Evolutionary conservation across 1,139 yeast genomes (phyloP), one percentile per base, ranked within the genome.

Genomic region (Pichia sp.): DNA sequence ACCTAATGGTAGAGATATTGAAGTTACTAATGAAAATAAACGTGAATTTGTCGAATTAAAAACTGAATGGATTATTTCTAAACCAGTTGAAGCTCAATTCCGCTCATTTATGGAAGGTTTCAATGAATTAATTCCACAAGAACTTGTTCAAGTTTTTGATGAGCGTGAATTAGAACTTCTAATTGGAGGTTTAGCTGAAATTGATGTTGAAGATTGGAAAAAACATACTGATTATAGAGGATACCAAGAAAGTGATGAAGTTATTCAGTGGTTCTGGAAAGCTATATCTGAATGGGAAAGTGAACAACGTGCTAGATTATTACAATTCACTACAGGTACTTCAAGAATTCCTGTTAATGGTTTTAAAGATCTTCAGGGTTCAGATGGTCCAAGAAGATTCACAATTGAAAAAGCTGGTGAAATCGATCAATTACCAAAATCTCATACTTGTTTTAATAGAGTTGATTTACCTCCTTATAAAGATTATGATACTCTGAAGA

Each of bases 271-370:
- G 97, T 91, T 91, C 74, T 91, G 98, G 98, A 79, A 78, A 63
- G 83, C 95, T 66, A 80, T 93, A 53, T 73, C 82, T 41, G 85
- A 82, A 59, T 89, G 96, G 96, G 97, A 89, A 61, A 77, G 89
- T 40, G 98, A 91, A 65, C 96, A 89, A 63, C 84, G 89, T 64
- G 95, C 97, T 2, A 78, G 98, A 64, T 71, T 91, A 58, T 70
- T 91, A 56, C 98, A 93, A 66, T 91, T 91, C 60, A 89, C 97
- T 17, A 91, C 99, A 1, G 99, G 99, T 71, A 91, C 98, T 2
- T 86, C 96, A 20, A 84, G 99, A 68, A 89, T 93, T 45, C 99
- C 99, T 3, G 98, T 91, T 51, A 91, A 91, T 64, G 99, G 99
- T 32, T 91, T 91, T 71, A 91, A 91, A 64, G 99, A 91, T 66